A percentile compares a stretch with the other conserved stretches of the same genome.
phyloP scores from a whole-genome alignment of 1,139 yeast genomes.

The Blastobotrys apis region DNA sequence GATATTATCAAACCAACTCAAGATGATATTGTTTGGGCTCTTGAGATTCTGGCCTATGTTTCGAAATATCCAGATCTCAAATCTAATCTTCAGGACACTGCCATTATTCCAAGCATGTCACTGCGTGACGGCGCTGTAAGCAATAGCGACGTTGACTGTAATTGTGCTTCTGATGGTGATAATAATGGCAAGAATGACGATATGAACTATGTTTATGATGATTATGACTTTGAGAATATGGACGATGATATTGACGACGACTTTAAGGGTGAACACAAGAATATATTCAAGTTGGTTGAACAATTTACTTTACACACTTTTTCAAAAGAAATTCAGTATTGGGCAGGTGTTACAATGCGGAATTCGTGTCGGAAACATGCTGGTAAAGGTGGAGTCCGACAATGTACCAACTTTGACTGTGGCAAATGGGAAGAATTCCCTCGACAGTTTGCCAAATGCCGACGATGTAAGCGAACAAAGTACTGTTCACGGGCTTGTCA shows the following conservation, averaged over 20 bases:
- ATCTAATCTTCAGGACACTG: slow-evolving; percentile 67
- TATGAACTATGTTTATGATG: slow-evolving; percentile 46
- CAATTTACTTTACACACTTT: slow-evolving; percentile 72
- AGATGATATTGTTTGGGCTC: slow-evolving; percentile 91
- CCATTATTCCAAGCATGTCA: slow-evolving; percentile 45
- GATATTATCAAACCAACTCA: slow-evolving; percentile 83
- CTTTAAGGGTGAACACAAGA: slow-evolving; percentile 40
- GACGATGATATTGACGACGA: slow-evolving; percentile 29
- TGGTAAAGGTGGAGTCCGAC: slow-evolving; percentile 80
- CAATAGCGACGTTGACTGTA: slow-evolving; percentile 1
- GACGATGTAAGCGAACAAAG: slow-evolving; percentile 90
- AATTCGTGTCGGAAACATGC: slow-evolving; percentile 93
- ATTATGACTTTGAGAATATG: slow-evolving; percentile 43
- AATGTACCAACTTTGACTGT: slow-evolving; percentile 89
- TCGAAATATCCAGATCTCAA: slow-evolving; percentile 85
- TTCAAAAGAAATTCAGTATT: slow-evolving; percentile 76
- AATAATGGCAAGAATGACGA: slow-evolving; percentile 28
- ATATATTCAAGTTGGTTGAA: slow-evolving; percentile 87
- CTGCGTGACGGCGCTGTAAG: slow-evolving; percentile 26
- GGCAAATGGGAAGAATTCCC: slow-evolving; percentile 95
- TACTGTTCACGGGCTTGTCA: slow-evolving; percentile 96
- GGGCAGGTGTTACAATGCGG: slow-evolving; percentile 98
- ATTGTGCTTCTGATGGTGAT: slow-evolving; percentile 15
- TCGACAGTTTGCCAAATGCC: slow-evolving; percentile 88
- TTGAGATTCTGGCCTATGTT: slow-evolving; percentile 86